Conservation (phyloP, 306 rosid genomes). For the Quercus gilva region DNA sequence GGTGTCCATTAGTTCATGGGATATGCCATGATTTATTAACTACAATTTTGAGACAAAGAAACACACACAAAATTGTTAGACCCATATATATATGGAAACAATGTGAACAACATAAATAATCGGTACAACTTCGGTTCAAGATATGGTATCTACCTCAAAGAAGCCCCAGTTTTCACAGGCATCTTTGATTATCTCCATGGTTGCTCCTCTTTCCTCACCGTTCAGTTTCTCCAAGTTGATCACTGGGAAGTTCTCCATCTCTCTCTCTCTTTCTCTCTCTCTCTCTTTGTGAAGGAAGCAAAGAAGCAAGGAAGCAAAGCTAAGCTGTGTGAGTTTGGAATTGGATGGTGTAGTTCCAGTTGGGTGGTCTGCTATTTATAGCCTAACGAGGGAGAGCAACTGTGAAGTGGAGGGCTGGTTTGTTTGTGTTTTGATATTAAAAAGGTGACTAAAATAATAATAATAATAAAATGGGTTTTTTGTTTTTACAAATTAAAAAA, state of each 20-base stretch:
- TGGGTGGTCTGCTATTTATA: slow-evolving; percentile 39
- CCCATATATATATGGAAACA: not conserved
- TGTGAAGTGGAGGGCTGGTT: not conserved
- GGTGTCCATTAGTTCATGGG: slow-evolving; percentile 64
- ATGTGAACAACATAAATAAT: not conserved
- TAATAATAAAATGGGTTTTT: no score
- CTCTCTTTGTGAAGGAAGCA: slow-evolving; percentile 13
- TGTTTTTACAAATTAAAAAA: not conserved
- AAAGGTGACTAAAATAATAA: no score
- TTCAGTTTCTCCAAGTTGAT: slow-evolving; percentile 67
- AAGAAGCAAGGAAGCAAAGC: no score
- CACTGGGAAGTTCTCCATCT: slow-evolving; percentile 72
- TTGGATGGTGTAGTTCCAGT: slow-evolving; percentile 1
- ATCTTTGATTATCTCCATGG: slow-evolving; percentile 69
- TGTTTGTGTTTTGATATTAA: not conserved
- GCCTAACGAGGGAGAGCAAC: not conserved
- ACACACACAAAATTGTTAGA: not conserved
- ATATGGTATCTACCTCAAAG: slow-evolving; percentile 60
- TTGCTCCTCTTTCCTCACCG: slow-evolving; percentile 56
- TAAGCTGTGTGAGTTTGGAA: not conserved
- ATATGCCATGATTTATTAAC: slow-evolving; percentile 71
- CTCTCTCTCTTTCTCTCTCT: slow-evolving; percentile 13
- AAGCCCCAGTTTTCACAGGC: slow-evolving; percentile 98
- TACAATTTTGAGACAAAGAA: slow-evolving; percentile 17
- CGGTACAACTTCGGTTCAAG: not conserved